phyloP scores from a whole-genome alignment of 805 yeast species.

The Metschnikowia noctiluminum region DNA sequence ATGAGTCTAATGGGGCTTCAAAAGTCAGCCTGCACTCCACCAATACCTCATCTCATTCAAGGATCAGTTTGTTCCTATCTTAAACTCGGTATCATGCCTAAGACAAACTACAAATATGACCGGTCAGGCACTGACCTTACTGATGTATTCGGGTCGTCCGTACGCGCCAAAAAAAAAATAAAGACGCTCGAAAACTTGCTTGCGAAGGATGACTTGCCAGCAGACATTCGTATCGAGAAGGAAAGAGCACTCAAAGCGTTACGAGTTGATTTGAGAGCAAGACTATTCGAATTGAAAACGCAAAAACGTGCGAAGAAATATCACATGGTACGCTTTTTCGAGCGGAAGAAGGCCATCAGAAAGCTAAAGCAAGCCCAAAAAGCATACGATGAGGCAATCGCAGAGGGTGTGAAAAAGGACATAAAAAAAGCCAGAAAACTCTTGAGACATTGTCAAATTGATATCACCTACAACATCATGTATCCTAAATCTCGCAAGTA shows the following conservation, averaged over 20 bases:
- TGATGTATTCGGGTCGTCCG: conserved; percentile 19
- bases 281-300: conserved; percentile 43
- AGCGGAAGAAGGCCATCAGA: conserved; percentile 78
- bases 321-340: conserved; percentile 92
- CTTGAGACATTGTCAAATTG: conserved; percentile 57
- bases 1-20: neutral
- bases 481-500: conserved; percentile 82
- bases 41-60: conserved; percentile 8
- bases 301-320: conserved; percentile 65
- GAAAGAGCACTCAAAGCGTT: conserved; percentile 73
- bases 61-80: neutral
- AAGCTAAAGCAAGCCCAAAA: conserved; percentile 54
- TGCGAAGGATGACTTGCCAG: conserved; percentile 55
- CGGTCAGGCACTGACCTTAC: conserved; percentile 16
- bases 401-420: conserved; percentile 34
- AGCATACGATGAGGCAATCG: conserved; percentile 31
- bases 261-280: conserved; percentile 52
- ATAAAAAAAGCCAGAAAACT: conserved; percentile 46
- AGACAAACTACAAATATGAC: conserved; percentile 9
- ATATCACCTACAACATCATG: conserved; percentile 68
- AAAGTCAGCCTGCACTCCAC: conserved; percentile 3
- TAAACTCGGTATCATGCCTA: conserved; percentile 7
- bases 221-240: conserved; percentile 62
- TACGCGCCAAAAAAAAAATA: conserved; percentile 67
- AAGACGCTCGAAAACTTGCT: conserved; percentile 80